Evolutionary conservation across 78 protist genomes (phyloP), one percentile per base, ranked within the genome.

Genomic region (Dictyostelium purpureum): DNA sequence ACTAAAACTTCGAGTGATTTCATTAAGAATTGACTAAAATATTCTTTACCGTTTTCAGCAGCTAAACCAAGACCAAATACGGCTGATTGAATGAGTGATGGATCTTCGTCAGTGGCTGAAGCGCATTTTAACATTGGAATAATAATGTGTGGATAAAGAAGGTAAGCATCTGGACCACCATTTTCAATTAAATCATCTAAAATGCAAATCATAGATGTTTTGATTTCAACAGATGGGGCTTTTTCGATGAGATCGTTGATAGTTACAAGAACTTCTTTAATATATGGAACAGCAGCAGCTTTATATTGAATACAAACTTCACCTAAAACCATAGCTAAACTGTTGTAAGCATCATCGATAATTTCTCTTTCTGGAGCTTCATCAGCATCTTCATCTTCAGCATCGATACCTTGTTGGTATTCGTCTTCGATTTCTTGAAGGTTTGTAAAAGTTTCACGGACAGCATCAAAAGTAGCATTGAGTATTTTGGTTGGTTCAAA

Each of bases 121-220:
- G 38, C 18, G 19, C 51, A 51, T 9, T 19, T 24, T 7, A 33
- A 9, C 66, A 47, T 51, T 43, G 61, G 45, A 24, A 11, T 76
- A 19, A 90, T 26, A 75, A 94, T 66, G 88, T 66, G 82, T 43
- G 79, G 35, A 54, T 63, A 70, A 38, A 94, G 87, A 21, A 45
- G 24, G 21, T 4, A 59, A 18, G 93, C 91, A 33, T 12, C 83
- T 26, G 31, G 54, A 24, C 95, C 96, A 24, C 88, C 52, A 43
- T 43, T 31, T 69, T 96, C 98, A 57, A 95, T 40, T 14, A 95
- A 10, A 80, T 97, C 98, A 38, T 96, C 98, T 28, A 95, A 75
- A 54, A 94, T 69, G 67, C 98, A 97, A 63, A 97, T 33, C 88
- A 96, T 96, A 51, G 95, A 89, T 75, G 93, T 47, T 40, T 73